Conservation (phyloP, 1,139 yeast genomes). For the Geotrichum armillariae region DNA sequence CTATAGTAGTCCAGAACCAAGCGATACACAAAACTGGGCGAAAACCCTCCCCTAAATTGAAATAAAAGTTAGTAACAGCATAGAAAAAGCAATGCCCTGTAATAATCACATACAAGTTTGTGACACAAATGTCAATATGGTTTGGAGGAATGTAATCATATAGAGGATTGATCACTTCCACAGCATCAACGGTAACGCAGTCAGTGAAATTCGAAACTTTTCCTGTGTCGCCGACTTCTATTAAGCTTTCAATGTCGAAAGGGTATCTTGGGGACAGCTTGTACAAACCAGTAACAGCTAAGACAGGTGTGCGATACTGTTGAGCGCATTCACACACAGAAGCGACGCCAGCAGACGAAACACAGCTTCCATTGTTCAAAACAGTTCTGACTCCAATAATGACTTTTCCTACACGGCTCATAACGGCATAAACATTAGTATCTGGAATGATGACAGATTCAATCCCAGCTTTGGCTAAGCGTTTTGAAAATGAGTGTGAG, state of each 20-base stretch:
- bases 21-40: slow-evolving; percentile 94
- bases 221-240: slow-evolving; percentile 93
- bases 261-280: slow-evolving; percentile 94
- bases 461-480: slow-evolving; percentile 79
- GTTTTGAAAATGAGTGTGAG: slow-evolving; percentile 79
- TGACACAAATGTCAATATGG: slow-evolving; percentile 87
- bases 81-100: neutral
- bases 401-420: slow-evolving; percentile 97
- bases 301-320: slow-evolving; percentile 91
- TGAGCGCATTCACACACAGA: slow-evolving; percentile 95
- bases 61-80: neutral
- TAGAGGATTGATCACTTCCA: slow-evolving; percentile 88
- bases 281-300: slow-evolving; percentile 92
- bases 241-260: slow-evolving; percentile 80
- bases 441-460: slow-evolving; percentile 93
- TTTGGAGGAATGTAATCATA: slow-evolving; percentile 93
- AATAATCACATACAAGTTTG: slow-evolving; percentile 57
- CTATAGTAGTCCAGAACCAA: slow-evolving; percentile 93
- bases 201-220: slow-evolving; percentile 75
- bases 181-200: slow-evolving; percentile 57
- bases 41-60: slow-evolving; percentile 71
- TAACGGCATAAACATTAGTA: slow-evolving; percentile 87
- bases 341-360: slow-evolving; percentile 87
- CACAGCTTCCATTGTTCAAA: slow-evolving; percentile 94
- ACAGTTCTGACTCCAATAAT: slow-evolving; percentile 90